Conservation (phyloP, 2,329 filamentous ascomycete species). For the Calonectria ilicicola region DNA sequence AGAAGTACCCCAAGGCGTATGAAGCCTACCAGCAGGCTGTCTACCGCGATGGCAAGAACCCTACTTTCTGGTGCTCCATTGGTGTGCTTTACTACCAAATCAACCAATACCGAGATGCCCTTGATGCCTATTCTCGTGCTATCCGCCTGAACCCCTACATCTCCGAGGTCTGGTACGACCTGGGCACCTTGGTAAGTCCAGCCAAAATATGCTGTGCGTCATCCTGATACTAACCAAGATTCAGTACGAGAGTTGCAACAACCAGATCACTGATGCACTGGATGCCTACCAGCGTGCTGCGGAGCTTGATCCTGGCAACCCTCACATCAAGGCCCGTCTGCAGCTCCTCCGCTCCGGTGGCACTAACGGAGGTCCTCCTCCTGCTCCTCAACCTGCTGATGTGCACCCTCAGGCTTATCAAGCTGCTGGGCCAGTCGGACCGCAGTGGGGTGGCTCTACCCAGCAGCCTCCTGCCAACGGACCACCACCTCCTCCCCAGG, state of each 20-base stretch:
- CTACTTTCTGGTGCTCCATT: conserved; percentile 99
- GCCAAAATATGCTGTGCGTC: background rate
- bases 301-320: conserved; percentile 91
- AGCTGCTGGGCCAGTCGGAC: conserved; percentile 82
- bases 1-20: conserved; percentile 98
- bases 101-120: conserved; percentile 97
- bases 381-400: conserved; percentile 91
- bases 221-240: conserved; percentile 44
- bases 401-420: conserved; percentile 97
- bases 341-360: conserved; percentile 88
- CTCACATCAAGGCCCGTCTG: conserved; percentile 95
- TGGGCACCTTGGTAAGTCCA: conserved; percentile 87
- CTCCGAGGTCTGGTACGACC: conserved; percentile 98
- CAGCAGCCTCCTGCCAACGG: conserved; percentile 64
- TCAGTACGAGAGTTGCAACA: conserved; percentile 98
- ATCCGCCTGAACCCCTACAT: conserved; percentile 98
- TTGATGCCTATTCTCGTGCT: conserved; percentile 96
- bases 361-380: conserved; percentile 77
- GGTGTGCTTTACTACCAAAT: conserved; percentile 99
- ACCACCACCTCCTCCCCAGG: conserved; percentile 73
- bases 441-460: conserved; percentile 88
- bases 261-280: conserved; percentile 95
- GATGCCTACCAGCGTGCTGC: conserved; percentile 96
- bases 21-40: conserved; percentile 99
- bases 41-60: conserved; percentile 96